These are phyloP conservation scores for Pythium rhizo-oryzae DNA, from an alignment of 352 stramenopile genomes.

Conservation along the genomic window DNA sequence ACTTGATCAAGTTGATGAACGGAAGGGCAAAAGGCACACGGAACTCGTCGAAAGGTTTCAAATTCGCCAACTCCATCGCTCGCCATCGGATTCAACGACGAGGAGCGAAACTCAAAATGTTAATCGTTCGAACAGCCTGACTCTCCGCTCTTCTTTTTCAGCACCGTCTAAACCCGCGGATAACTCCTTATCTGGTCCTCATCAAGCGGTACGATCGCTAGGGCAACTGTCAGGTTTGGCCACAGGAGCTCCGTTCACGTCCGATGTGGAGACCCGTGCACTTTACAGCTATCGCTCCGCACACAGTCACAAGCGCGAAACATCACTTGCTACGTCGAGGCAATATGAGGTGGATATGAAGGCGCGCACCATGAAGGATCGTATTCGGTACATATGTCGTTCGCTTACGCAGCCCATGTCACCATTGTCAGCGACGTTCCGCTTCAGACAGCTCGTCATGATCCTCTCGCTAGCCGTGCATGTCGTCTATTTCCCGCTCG, in stretches of 20 bases:
- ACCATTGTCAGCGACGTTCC: background rate
- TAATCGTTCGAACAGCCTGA: no score
- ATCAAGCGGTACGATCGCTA: no score
- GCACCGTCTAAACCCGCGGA: background rate
- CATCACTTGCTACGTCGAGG: background rate
- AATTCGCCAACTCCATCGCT: constrained; percentile 7
- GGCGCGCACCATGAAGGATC: background rate
- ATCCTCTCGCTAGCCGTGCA: constrained; percentile 28
- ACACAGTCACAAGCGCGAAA: constrained; percentile 3
- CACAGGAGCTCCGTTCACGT: no score
- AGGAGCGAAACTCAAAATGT: background rate
- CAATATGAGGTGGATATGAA: background rate
- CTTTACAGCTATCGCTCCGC: constrained; percentile 1
- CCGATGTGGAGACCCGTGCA: no score
- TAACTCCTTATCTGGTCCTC: background rate
- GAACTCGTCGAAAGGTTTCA: constrained; percentile 11
- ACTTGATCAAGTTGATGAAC: constrained; percentile 8
- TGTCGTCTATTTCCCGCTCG: constrained; percentile 41
- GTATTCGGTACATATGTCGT: background rate
- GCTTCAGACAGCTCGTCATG: background rate
- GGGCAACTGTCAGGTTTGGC: no score
- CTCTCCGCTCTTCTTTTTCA: no score
- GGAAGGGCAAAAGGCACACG: constrained; percentile 4
- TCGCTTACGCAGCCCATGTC: constrained; percentile 1
- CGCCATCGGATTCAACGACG: background rate